Percentiles rank a stretch among this genome's conserved stretches.
Conservation (phyloP, 306 rosid genomes). For the Ormosia semicastrata region DNA sequence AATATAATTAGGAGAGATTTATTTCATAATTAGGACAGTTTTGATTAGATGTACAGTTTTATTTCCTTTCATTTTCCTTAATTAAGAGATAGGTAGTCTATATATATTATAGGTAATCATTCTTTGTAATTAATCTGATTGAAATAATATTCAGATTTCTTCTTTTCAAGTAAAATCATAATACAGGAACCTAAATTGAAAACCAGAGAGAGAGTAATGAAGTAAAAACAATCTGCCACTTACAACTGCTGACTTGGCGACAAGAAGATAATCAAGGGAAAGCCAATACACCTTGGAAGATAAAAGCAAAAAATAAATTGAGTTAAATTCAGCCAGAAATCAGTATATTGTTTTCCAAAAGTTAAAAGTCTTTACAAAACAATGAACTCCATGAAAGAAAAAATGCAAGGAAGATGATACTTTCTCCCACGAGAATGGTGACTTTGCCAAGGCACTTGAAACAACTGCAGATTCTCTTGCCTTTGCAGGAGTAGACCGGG, state of each 20-base stretch:
- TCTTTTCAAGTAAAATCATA: no score
- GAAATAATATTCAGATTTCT: no score
- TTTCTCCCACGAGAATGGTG: slow-evolving; percentile 68
- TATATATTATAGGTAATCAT: no score
- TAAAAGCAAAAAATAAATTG: neutral
- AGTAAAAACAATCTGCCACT: slow-evolving; percentile 35
- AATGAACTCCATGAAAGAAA: neutral
- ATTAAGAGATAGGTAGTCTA: no score
- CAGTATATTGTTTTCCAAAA: neutral
- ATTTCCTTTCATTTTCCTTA: no score
- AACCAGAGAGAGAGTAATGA: neutral
- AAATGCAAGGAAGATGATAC: slow-evolving; percentile 38
- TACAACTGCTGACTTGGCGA: slow-evolving; percentile 85
- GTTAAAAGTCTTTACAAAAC: neutral
- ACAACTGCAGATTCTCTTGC: slow-evolving; percentile 43
- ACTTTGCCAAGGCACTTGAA: slow-evolving; percentile 35
- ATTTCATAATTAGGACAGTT: no score
- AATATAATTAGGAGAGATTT: no score
- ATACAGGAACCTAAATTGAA: neutral
- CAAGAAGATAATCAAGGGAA: slow-evolving; percentile 75
- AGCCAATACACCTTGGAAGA: slow-evolving; percentile 87
- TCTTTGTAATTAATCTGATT: no score
- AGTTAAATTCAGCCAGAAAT: slow-evolving; percentile 17
- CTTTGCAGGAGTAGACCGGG: slow-evolving; percentile 53
- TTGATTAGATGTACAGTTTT: no score